These are phyloP conservation scores for Ceratobasidium sp. DNA, from an alignment of 1,284 basidiomycete genomes.

Conservation along the genomic window DNA sequence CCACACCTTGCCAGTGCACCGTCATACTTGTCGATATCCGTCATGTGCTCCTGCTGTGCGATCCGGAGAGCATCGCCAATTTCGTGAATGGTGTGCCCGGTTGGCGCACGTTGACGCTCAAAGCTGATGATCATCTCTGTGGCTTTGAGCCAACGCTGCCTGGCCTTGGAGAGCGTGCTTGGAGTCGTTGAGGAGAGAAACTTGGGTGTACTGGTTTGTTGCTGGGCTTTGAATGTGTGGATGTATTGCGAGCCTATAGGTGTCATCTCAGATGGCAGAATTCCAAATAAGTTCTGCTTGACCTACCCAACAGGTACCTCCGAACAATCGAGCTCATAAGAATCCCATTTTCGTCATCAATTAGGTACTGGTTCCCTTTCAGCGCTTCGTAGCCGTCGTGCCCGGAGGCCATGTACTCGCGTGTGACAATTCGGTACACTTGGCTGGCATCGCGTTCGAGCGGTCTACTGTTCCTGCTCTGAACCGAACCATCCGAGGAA, in stretches of 20 bases:
- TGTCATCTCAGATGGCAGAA: not conserved
- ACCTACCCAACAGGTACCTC: conserved; percentile 85
- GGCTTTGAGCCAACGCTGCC: conserved; percentile 40
- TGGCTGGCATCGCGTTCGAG: conserved; percentile 65
- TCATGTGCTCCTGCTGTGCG: conserved; percentile 80
- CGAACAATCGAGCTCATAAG: conserved; percentile 86
- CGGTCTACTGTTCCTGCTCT: conserved; percentile 52
- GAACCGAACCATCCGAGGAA: conserved; percentile 56
- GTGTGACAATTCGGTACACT: conserved; percentile 62
- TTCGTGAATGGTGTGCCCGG: conserved; percentile 30
- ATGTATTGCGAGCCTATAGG: conserved; percentile 73
- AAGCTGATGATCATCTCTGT: conserved; percentile 37
- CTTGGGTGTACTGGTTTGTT: not conserved
- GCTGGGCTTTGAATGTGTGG: conserved; percentile 62
- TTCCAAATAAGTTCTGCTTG: not conserved
- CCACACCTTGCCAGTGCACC: conserved; percentile 62
- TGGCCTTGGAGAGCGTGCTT: conserved; percentile 37
- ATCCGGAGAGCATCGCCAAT: conserved; percentile 68
- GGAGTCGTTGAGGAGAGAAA: conserved; percentile 19
- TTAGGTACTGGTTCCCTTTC: conserved; percentile 74
- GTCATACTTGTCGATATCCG: conserved; percentile 77
- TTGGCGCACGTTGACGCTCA: conserved; percentile 39
- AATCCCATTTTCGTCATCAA: conserved; percentile 88
- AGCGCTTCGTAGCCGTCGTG: conserved; percentile 84
- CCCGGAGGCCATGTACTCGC: conserved; percentile 50